phyloP scores from a whole-genome alignment of 2,329 filamentous ascomycete genomes.

The Aspergillus pseudoviridinutans region DNA sequence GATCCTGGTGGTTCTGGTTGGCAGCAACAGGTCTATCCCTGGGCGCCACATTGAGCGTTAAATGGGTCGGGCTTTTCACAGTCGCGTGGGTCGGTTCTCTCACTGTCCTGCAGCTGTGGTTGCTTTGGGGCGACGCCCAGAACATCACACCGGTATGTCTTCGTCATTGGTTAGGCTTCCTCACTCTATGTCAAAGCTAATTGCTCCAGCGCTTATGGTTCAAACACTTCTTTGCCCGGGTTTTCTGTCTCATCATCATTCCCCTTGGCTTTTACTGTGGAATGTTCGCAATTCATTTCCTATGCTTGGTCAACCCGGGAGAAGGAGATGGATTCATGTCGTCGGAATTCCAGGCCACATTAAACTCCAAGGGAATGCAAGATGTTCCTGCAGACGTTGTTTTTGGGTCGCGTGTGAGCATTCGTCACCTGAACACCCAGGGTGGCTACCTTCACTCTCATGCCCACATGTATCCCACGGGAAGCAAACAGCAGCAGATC shows the following conservation, averaged over 20 bases:
- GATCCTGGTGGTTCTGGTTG: constrained; percentile 98
- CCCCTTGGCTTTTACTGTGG: constrained; percentile 87
- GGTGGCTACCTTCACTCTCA: constrained; percentile 97
- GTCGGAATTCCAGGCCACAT: constrained; percentile 94
- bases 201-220: constrained; percentile 65
- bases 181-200: constrained; percentile 18
- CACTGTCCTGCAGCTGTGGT: constrained; percentile 90
- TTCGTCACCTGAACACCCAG: constrained; percentile 95
- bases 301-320: constrained; percentile 88
- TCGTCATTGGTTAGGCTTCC: not conserved
- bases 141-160: constrained; percentile 69
- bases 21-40: constrained; percentile 78
- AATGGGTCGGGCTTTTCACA: constrained; percentile 98
- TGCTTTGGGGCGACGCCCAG: constrained; percentile 82
- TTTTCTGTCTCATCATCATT: constrained; percentile 88
- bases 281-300: constrained; percentile 97
- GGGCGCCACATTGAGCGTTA: constrained; percentile 89
- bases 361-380: constrained; percentile 95
- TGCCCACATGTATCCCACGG: constrained; percentile 92
- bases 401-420: constrained; percentile 76
- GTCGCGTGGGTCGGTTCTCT: constrained; percentile 95
- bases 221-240: constrained; percentile 89
- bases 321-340: constrained; percentile 99
- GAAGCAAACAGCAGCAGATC: constrained; percentile 98
- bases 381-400: constrained; percentile 90